Percentiles rank a stretch among this genome's conserved stretches.
These are phyloP conservation scores for Evernia prunastri DNA, from an alignment of 495 filamentous ascomycete genomes.

Conservation along the genomic window DNA sequence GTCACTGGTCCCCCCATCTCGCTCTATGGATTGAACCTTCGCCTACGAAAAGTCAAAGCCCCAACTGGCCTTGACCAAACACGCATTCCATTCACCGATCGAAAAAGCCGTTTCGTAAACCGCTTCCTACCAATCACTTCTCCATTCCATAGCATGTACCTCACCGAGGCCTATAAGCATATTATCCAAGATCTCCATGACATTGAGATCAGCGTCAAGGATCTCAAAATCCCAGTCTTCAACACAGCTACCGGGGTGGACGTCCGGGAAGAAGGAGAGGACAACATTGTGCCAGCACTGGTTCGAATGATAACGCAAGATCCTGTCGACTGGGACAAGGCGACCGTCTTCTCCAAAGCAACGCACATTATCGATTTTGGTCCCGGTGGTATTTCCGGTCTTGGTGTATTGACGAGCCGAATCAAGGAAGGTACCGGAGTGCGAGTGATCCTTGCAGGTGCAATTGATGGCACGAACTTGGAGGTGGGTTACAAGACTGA, in stretches of 20 bases:
- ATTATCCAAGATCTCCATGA: conserved; percentile 83
- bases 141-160: conserved; percentile 94
- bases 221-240: conserved; percentile 74
- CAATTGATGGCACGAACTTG: conserved; percentile 78
- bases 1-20: conserved; percentile 95
- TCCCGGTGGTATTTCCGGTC: conserved; percentile 89
- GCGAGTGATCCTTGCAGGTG: conserved; percentile 85
- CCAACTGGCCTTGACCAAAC: conserved; percentile 95
- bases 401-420: conserved; percentile 93
- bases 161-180: conserved; percentile 67
- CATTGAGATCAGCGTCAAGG: conserved; percentile 59
- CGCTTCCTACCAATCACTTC: conserved; percentile 96
- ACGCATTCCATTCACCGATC: conserved; percentile 85
- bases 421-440: conserved; percentile 98
- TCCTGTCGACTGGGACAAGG: conserved; percentile 88
- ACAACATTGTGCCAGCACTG: conserved; percentile 69
- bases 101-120: conserved; percentile 94
- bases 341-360: conserved; percentile 78
- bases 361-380: conserved; percentile 96
- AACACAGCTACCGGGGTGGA: conserved; percentile 83
- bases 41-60: conserved; percentile 91
- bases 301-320: conserved; percentile 91
- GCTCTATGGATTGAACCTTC: conserved; percentile 89
- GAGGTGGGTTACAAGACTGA: conserved; percentile 97
- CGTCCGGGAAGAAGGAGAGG: conserved; percentile 55